Evolutionary conservation across 75 land plant genomes (phyloP).

Genomic region (Selaginella moellendorffii): DNA sequence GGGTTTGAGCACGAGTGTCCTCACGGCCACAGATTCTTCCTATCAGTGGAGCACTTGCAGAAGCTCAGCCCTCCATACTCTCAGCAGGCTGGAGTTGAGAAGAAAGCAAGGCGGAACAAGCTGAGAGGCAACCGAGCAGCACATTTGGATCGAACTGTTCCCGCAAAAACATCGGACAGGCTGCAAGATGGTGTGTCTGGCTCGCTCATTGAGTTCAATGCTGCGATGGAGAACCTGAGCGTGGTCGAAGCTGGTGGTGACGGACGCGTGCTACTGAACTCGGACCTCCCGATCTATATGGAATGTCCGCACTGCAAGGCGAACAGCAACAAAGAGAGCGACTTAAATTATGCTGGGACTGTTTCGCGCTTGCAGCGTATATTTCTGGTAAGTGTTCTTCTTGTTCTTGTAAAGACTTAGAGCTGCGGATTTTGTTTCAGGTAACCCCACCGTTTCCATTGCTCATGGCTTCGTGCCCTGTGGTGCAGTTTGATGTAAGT

Average conservation of each 20-base stretch:
- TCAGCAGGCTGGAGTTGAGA: conserved; percentile 6
- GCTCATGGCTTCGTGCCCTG: conserved; percentile 48
- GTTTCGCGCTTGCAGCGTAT: conserved; percentile 92
- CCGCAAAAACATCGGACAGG: neutral
- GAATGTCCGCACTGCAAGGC: conserved; percentile 68
- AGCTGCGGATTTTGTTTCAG: conserved; percentile 22
- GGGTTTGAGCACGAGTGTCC: conserved; percentile 99
- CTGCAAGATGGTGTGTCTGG: neutral
- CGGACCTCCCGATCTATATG: conserved; percentile 77
- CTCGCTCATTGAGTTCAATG: neutral
- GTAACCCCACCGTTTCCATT: conserved; percentile 86
- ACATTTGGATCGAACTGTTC: neutral
- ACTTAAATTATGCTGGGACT: conserved; percentile 54
- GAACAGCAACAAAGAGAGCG: conserved; percentile 26
- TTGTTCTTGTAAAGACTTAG: neutral
- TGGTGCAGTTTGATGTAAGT: conserved; percentile 72
- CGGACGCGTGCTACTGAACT: conserved; percentile 54
- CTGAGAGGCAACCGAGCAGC: neutral
- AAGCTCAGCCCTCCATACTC: conserved; percentile 36
- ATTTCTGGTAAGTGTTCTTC: conserved; percentile 45
- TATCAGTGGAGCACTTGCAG: conserved; percentile 50
- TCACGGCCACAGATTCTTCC: conserved; percentile 77
- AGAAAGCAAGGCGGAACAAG: neutral
- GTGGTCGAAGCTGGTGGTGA: conserved; percentile 39
- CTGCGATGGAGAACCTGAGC: conserved; percentile 12